Evolutionary conservation across 805 yeast species (phyloP), one percentile per base, ranked within the genome.

Genomic region (Yamadazyma sp.): DNA sequence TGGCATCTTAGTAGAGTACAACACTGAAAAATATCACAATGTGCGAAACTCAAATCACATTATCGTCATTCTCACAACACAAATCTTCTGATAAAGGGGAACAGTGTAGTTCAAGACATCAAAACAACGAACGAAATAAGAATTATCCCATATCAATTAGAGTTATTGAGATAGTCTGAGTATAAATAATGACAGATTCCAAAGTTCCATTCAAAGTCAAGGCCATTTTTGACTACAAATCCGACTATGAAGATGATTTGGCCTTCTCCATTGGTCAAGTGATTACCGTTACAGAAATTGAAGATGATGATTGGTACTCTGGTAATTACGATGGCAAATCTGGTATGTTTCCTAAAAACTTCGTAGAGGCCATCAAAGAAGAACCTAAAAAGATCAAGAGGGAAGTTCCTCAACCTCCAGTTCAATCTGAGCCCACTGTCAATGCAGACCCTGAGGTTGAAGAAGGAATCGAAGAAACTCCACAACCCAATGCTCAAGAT

Each of bases 241-340:
- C 71, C 10, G 71, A 64, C 5, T 86, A 78, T 44, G 86, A 80
- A 19, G 98, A 93, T 55, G 98, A 91, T 56, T 71, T 91, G 53
- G 68, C 74, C 22, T 89, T 91, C 48, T 56, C 58, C 0, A 75
- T 66, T 4, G 89, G 84, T 14, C 87, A 84, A 55, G 45, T 74
- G 19, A 81, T 91, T 45, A 75, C 78, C 3, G 96, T 91, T 18
- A 78, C 81, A 4, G 78, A 76, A 24, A 69, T 86, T 35, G 96
- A 87, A 47, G 97, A 91, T 56, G 95, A 80, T 5, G 96, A 89
- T 44, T 93, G 98, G 98, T 83, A 76, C 53, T 66, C 74, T 25
- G 98, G 98, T 3, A 62, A 69, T 4, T 83, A 74, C 48, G 62
- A 64, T 21, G 86, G 86, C 4, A 59, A 62, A 29, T 59, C 74